phyloP scores from a whole-genome alignment of 1,284 basidiomycete species.

The Pseudomicrostroma phylloplanum region DNA sequence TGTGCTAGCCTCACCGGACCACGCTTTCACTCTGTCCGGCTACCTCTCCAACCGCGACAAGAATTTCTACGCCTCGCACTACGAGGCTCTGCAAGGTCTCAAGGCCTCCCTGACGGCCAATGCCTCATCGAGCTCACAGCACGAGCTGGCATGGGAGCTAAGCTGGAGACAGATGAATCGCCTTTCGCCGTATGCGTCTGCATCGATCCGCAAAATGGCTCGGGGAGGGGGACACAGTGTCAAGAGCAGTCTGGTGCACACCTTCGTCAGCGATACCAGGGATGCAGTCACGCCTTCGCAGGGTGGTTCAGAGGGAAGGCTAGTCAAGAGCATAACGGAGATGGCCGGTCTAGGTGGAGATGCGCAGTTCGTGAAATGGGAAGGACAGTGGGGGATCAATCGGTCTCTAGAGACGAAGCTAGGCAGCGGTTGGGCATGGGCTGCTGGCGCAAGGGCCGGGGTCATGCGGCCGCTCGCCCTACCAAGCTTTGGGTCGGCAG shows the following conservation, averaged over 20 bases:
- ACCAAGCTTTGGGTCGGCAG: too few species aligned
- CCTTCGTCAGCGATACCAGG: conserved; percentile 70
- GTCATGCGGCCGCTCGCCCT: conserved; percentile 22
- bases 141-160: conserved; percentile 8
- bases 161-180: conserved; percentile 22
- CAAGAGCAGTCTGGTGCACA: conserved; percentile 79
- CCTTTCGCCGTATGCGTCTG: conserved; percentile 27
- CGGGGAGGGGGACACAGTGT: conserved; percentile 59
- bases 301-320: conserved; percentile 17
- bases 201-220: conserved; percentile 71
- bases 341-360: conserved; percentile 43
- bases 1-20: conserved; percentile 56
- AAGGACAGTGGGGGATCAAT: conserved; percentile 19
- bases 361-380: conserved; percentile 33
- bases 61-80: conserved; percentile 64
- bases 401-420: background rate
- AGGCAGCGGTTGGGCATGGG: background rate
- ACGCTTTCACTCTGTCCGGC: conserved; percentile 60
- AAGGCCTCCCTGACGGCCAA: conserved; percentile 65
- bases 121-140: conserved; percentile 15
- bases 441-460: conserved; percentile 21
- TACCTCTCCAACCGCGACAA: conserved; percentile 67
- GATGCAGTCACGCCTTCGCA: conserved; percentile 63
- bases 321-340: conserved; percentile 14
- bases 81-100: conserved; percentile 63